Percentiles rank a stretch among this genome's conserved stretches.
Evolutionary conservation across 371 early-diverging fungal genomes (phyloP).

Genomic region (Rhizopus arrhizus): DNA sequence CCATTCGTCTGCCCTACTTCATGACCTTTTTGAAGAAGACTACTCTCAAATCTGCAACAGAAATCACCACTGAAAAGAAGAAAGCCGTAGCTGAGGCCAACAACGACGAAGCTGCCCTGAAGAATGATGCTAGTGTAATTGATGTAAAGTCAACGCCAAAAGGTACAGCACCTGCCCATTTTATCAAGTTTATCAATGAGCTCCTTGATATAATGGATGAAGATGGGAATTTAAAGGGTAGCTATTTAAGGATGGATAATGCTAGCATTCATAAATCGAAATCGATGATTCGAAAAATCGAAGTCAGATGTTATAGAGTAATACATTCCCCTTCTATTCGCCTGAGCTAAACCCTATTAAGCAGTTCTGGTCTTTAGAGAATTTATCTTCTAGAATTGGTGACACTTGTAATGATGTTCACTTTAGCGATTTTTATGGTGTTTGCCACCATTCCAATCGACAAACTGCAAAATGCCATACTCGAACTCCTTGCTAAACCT

Average conservation of each 20-base stretch:
- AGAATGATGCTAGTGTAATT: slow-evolving; percentile 13
- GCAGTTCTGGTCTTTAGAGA: slow-evolving; percentile 15
- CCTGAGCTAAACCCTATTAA: not conserved
- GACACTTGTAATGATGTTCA: slow-evolving; percentile 5
- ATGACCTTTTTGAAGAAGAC: not conserved
- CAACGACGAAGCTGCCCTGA: slow-evolving; percentile 9
- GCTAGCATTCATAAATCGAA: slow-evolving; percentile 10
- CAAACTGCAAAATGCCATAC: not conserved
- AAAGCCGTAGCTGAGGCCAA: slow-evolving; percentile 12
- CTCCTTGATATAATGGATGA: slow-evolving; percentile 8
- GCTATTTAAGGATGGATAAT: slow-evolving; percentile 5
- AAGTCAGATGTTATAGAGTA: slow-evolving; percentile 10
- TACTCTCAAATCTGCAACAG: not conserved
- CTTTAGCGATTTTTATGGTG: no score
- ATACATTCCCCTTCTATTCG: slow-evolving; percentile 1
- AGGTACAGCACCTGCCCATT: slow-evolving; percentile 9
- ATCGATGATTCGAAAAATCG: slow-evolving; percentile 16
- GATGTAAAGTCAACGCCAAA: slow-evolving; percentile 12
- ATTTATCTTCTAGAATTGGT: slow-evolving; percentile 14
- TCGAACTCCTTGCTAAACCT: no score
- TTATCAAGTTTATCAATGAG: slow-evolving; percentile 9
- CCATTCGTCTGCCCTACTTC: not conserved
- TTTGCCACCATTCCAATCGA: no score
- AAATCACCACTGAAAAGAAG: slow-evolving; percentile 3
- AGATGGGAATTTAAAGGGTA: slow-evolving; percentile 2